Evolutionary conservation across 441 rosid species (phyloP), one percentile per base, ranked within the genome.

Genomic region (Adansonia madagascariensis): DNA sequence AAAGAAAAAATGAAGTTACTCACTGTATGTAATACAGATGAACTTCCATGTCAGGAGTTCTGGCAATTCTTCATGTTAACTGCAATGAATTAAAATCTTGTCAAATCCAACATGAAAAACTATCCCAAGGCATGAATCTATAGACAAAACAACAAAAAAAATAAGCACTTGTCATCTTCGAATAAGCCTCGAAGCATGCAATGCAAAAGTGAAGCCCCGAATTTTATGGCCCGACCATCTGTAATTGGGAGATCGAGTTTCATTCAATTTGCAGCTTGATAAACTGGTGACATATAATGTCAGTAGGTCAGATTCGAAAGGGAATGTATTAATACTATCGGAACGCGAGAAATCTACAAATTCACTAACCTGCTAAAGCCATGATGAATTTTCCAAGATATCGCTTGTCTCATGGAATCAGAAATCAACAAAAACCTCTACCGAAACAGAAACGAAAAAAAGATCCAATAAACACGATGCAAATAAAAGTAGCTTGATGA

Each of bases 341-440:
- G 55, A 24, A 8, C 24, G 7, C 18, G 67, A 12, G 57, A 24
- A 15, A 77, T 49, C 24, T 18, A 61, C 18, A 15, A 31, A 1
- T 63, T 63, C 20, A 12, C 66, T 17, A 80, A 92, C 95, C 98
- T 93, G 94, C 97, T 27, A 93, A 93, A 57, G 94, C 90, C 73
- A 77, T 74, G 31, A 89, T 75, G 80, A 91, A 91, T 75, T 94
- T 97, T 75, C 93, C 92, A 67, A 91, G 94, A 81, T 83, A 91
- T 73, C 96, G 35, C 92, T 53, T 90, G 96, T 11, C 92, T 79
- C 84, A 86, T 91, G 49, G 94, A 86, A 88, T 93, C 97, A 57
- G 95, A 93, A 82, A 90, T 90, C 15, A 94, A 95, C 97, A 98
- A 90, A 39, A 91, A 27, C 88, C 98, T 91, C 80, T 73, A 46